Base-by-base conservation (phyloP, 352 stramenopile genomes). In the Pythium volutum region DNA sequence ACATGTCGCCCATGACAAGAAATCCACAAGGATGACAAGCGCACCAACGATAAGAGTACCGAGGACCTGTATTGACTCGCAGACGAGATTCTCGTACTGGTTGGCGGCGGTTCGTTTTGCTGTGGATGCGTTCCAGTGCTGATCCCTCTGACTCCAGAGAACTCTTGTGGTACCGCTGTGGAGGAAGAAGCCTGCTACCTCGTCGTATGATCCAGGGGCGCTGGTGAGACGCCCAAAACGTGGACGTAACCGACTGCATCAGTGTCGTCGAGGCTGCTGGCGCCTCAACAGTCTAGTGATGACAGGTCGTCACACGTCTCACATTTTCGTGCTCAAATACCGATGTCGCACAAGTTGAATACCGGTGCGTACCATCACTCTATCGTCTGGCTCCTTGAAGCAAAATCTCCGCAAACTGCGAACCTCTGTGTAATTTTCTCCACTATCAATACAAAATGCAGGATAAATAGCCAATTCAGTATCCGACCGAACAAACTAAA, bases 211-310 rank as follows among this genome's bases (percentile, higher is more conserved):
- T 69, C 91, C 81, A 23, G 72, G 88, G 46, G 55, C 59, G 2
- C 55, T 74, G 33, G 86, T 93, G 12, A 65, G 69, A 47, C n/a
- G 75, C 62, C 46, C 94, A 96, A 66, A 94, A 96, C 61, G 59
- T 73, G 25, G 93, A 93, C 50, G 84, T 84, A 1, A 33, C 74
- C 9, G 77, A 84, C 36, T 92, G 87, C 57, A 89, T 96, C 51
- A 51, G 71, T 3, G 71, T 71, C 20, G 77, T 93, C 20, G 59
- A 57, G 12, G 62, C 61, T 16, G 59, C 71, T 5, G 62, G 79
- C 4, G 82, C 76, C 1, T n/a, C n/a, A n/a, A n/a, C n/a, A n/a
- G n/a, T n/a, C n/a, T n/a, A n/a, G n/a, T n/a, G n/a, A n/a, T n/a
- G n/a, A n/a, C n/a, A n/a, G n/a, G n/a, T n/a, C n/a, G n/a, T n/a